These are phyloP conservation scores for Cystobasidium sp. DNA, from an alignment of 1,284 basidiomycete species.

Conservation along the genomic window DNA sequence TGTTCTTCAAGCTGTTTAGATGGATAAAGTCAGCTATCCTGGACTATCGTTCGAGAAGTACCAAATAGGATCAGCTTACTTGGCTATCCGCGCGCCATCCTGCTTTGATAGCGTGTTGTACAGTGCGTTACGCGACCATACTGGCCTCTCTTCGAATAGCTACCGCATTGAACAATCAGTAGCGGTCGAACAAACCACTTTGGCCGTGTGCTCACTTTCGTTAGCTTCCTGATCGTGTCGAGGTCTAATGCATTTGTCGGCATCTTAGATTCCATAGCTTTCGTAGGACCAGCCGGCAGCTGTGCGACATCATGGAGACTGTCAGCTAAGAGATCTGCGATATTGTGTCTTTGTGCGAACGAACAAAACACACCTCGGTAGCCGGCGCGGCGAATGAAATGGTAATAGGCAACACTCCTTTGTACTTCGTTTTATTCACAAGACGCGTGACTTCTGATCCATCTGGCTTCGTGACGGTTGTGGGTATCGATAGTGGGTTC, in stretches of 20 bases:
- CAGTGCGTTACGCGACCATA: slow-evolving; percentile 85
- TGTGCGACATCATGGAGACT: slow-evolving; percentile 55
- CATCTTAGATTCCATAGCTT: background rate
- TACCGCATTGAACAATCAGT: slow-evolving; percentile 33
- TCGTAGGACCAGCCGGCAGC: slow-evolving; percentile 70
- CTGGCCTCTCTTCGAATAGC: slow-evolving; percentile 67
- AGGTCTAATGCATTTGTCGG: slow-evolving; percentile 60
- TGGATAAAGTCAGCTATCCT: background rate
- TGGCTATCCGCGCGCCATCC: slow-evolving; percentile 71
- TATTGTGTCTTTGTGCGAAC: background rate
- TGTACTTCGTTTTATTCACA: slow-evolving; percentile 78
- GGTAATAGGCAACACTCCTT: slow-evolving; percentile 71
- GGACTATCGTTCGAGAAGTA: background rate
- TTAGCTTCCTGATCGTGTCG: slow-evolving; percentile 65
- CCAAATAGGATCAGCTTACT: slow-evolving; percentile 60
- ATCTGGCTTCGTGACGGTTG: slow-evolving; percentile 68
- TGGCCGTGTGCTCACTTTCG: slow-evolving; percentile 60
- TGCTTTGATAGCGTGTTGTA: slow-evolving; percentile 76
- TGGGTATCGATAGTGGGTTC: slow-evolving; percentile 71
- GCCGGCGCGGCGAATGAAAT: slow-evolving; percentile 68
- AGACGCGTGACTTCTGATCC: slow-evolving; percentile 69
- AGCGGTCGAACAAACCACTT: background rate
- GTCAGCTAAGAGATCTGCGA: background rate
- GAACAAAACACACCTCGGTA: slow-evolving; percentile 28
- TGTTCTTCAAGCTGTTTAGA: slow-evolving; percentile 58